These are phyloP conservation scores for Nicotiana rustica DNA, from an alignment of 305 asterid species.

Conservation along the genomic window DNA sequence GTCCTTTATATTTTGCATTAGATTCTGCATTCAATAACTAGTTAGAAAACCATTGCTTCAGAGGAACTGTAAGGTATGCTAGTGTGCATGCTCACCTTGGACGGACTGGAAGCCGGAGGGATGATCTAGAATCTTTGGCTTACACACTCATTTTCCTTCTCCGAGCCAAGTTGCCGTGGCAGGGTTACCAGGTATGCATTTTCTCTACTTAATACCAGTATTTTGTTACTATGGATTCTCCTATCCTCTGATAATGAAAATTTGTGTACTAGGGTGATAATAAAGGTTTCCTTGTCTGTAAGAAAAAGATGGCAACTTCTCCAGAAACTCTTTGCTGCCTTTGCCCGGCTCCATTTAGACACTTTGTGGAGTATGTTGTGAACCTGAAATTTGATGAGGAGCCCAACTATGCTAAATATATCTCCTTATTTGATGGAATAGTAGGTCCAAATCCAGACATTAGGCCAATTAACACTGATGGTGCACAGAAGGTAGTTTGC, in stretches of 20 bases:
- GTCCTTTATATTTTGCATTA: conserved; percentile 29
- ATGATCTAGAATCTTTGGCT: conserved; percentile 95
- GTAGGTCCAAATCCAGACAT: conserved; percentile 74
- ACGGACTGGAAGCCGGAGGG: conserved; percentile 84
- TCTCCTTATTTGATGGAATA: conserved; percentile 81
- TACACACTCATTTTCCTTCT: conserved; percentile 86
- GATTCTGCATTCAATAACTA: conserved; percentile 21
- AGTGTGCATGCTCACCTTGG: conserved; percentile 96
- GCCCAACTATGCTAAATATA: conserved; percentile 80
- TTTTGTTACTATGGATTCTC: conserved; percentile 2
- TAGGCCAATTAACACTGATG: conserved; percentile 90
- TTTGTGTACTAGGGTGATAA: conserved; percentile 72
- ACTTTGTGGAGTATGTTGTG: conserved; percentile 74
- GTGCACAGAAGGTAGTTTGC: conserved; percentile 84
- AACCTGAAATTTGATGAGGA: conserved; percentile 94
- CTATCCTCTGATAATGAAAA: conserved; percentile 31
- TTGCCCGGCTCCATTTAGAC: conserved; percentile 79
- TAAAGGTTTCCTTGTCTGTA: conserved; percentile 88
- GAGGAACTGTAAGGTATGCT: conserved; percentile 96
- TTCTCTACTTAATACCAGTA: conserved; percentile 25
- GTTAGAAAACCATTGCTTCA: conserved; percentile 42
- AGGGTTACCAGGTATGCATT: conserved; percentile 80
- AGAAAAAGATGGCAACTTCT: conserved; percentile 93
- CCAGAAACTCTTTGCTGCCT: conserved; percentile 74
- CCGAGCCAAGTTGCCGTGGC: conserved; percentile 95